Conservation (phyloP, 352 stramenopile species). For the Pythium rishiriense region DNA sequence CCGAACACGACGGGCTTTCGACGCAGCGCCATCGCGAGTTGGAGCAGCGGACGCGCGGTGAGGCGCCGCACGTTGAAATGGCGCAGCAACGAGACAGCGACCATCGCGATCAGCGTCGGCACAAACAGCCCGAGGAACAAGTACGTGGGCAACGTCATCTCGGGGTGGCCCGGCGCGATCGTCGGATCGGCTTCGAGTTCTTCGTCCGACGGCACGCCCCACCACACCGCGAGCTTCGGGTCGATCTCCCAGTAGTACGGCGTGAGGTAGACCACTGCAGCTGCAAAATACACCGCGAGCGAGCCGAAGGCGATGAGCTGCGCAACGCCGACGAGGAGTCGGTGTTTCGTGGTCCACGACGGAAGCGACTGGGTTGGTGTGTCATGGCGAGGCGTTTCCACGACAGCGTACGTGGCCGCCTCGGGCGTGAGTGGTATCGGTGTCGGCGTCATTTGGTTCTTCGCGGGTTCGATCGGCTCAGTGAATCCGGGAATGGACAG, state of each 20-base stretch:
- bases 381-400: not conserved
- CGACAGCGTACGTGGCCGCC: not conserved
- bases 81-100: slow-evolving; percentile 5
- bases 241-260: slow-evolving; percentile 28
- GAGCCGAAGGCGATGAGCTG: slow-evolving; percentile 13
- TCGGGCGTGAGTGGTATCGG: not conserved
- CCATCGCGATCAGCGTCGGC: slow-evolving; percentile 12
- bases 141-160: slow-evolving; percentile 31
- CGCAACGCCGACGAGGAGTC: slow-evolving; percentile 22
- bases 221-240: slow-evolving; percentile 25
- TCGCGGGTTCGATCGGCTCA: no score
- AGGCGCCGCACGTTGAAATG: slow-evolving; percentile 28
- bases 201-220: slow-evolving; percentile 19
- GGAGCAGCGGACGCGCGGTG: slow-evolving; percentile 18
- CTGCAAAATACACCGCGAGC: slow-evolving; percentile 18
- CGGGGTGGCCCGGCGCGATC: slow-evolving; percentile 12
- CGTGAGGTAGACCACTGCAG: slow-evolving; percentile 20
- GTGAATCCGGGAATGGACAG: not conserved
- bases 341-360: slow-evolving; percentile 16
- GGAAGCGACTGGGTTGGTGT: not conserved
- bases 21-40: slow-evolving; percentile 20
- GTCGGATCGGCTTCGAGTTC: slow-evolving; percentile 17
- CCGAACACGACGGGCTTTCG: slow-evolving; percentile 23
- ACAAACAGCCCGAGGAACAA: slow-evolving; percentile 23
- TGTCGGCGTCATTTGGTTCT: not conserved